Base-by-base conservation (phyloP, 2,329 filamentous ascomycete genomes). In the Claviceps cyperi region DNA sequence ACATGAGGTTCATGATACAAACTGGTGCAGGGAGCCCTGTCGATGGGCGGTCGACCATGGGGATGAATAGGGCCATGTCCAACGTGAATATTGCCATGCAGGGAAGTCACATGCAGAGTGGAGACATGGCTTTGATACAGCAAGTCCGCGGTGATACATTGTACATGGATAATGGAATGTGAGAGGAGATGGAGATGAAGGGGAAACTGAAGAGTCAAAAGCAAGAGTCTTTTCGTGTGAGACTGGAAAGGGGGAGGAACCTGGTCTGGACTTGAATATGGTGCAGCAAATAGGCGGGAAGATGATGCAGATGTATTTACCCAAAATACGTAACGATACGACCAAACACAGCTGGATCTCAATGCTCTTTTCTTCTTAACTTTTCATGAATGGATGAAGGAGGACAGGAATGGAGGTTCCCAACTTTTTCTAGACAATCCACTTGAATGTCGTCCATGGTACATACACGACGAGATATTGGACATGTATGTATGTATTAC, bases 141-240 rank as follows among this genome's bases (percentile, higher is more conserved):
- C 67, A 68, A 35, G 66, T 73, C 37, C 66, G 68, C 45, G 64
- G 66, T 40, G 73, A 76, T 50, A 64, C 68, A 39, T 75, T 78
- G 71, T 77, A 73, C 57, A 70, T 76, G 68, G 72, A 55, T 75
- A 62, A 39, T 11, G 50, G 49, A 5, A 24, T 37, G 47, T 50
- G 19, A 41, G 13, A 13, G 7, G 11, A 24, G 32, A 21, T 5
- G n/a, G n/a, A 13, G 36, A 17, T 21, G 15, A 28, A 39, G 11
- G 19, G 19, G 22, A 14, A 17, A 5, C 14, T 11, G 15, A 14
- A 47, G 13, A 11, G 8, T 8, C 28, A 32, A 32, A 32, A 11
- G 19, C 15, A 22, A 6, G 22, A 5, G 11, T 3, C 5, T 45
- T 19, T 35, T 19, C 15, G 5, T n/a, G 19, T 19, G 14, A 11